Conservation (phyloP, 2,329 filamentous ascomycete genomes). For the Pseudomassariella vexata region DNA sequence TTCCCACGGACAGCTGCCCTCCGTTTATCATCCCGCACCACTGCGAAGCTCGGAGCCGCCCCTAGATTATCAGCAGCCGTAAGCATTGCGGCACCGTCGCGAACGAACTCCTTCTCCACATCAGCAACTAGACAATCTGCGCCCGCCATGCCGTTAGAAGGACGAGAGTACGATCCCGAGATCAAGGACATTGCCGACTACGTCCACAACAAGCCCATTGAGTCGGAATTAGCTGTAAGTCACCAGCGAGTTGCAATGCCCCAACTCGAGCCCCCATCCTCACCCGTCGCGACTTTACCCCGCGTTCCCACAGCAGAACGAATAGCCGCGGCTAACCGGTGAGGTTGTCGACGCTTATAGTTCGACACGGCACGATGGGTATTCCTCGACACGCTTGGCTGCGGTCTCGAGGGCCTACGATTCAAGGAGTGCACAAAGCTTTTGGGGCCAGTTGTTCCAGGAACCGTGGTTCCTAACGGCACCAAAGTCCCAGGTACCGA, state of each 20-base stretch:
- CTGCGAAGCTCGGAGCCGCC: slow-evolving; percentile 18
- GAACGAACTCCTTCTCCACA: slow-evolving; percentile 41
- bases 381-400: slow-evolving; percentile 93
- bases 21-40: slow-evolving; percentile 24
- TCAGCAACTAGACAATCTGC: slow-evolving; percentile 41
- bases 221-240: slow-evolving; percentile 88
- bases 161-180: slow-evolving; percentile 76
- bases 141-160: slow-evolving; percentile 43
- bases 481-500: slow-evolving; percentile 85
- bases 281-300: slow-evolving; percentile 10
- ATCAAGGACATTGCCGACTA: slow-evolving; percentile 94
- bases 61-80: slow-evolving; percentile 13
- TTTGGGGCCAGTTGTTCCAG: slow-evolving; percentile 84
- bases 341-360: slow-evolving; percentile 34
- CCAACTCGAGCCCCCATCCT: slow-evolving; percentile 5
- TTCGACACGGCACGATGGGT: slow-evolving; percentile 96
- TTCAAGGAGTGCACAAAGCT: slow-evolving; percentile 97
- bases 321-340: slow-evolving; percentile 22
- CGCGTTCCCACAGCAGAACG: slow-evolving; percentile 6
- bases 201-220: slow-evolving; percentile 84
- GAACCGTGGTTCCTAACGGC: slow-evolving; percentile 87
- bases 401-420: slow-evolving; percentile 87
- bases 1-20: slow-evolving; percentile 29
- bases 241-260: slow-evolving; percentile 1
- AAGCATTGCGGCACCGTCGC: slow-evolving; percentile 27